Evolutionary conservation across 2,329 filamentous ascomycete genomes (phyloP).

Genomic region (Ophiosphaerella korrae): DNA sequence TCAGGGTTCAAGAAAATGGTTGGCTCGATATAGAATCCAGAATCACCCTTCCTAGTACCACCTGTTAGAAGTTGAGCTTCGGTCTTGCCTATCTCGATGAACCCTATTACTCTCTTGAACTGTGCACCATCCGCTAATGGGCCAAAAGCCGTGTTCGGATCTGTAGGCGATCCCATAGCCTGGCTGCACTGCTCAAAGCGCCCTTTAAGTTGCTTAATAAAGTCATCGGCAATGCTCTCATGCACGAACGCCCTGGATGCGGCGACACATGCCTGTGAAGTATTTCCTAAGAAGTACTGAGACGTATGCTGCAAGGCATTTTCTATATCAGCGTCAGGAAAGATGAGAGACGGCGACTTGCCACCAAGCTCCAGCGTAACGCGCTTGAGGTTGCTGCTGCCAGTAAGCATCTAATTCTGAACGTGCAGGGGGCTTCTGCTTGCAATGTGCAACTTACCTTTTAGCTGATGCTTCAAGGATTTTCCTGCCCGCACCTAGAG

Average conservation of each 20-base stretch:
- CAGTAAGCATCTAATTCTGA: neutral
- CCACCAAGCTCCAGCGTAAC: conserved; percentile 55
- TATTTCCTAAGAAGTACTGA: conserved; percentile 54
- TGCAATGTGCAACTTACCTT: conserved; percentile 12
- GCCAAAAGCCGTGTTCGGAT: conserved; percentile 29
- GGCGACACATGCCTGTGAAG: conserved; percentile 63
- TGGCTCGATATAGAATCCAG: conserved; percentile 37
- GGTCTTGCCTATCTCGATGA: conserved; percentile 29
- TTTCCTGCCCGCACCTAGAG: conserved; percentile 43
- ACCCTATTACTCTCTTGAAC: conserved; percentile 30
- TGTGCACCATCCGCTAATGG: conserved; percentile 38
- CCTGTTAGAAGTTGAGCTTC: conserved; percentile 36
- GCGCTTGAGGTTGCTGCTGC: conserved; percentile 50
- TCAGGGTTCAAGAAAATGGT: conserved; percentile 39
- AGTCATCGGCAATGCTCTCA: conserved; percentile 33
- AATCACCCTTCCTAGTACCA: conserved; percentile 28
- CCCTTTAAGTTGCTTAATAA: conserved; percentile 33
- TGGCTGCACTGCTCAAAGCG: conserved; percentile 28
- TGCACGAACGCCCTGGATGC: conserved; percentile 56
- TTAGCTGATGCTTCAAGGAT: conserved; percentile 48
- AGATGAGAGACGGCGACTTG: conserved; percentile 51
- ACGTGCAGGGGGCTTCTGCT: neutral
- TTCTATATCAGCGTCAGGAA: conserved; percentile 52
- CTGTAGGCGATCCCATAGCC: conserved; percentile 17
- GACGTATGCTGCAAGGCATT: conserved; percentile 14